Conservation (phyloP, 2,329 filamentous ascomycete species). For the Davidsoniella virescens region DNA sequence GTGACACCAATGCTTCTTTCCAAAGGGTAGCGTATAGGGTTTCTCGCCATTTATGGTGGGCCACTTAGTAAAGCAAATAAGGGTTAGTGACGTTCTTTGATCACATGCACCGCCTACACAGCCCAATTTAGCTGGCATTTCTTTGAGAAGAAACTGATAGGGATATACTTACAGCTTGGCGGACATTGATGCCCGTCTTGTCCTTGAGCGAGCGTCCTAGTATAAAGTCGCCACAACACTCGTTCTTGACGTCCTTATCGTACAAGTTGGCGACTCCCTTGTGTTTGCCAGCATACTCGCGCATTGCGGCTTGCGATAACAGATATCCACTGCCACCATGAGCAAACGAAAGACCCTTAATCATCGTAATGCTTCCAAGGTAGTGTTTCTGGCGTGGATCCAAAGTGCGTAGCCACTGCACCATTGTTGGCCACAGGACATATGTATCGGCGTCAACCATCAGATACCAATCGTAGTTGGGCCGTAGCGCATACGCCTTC, state of each 20-base stretch:
- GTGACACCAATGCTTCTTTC: conserved; percentile 35
- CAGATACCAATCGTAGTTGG: conserved; percentile 40
- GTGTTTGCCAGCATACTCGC: conserved; percentile 26
- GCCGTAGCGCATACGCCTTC: conserved; percentile 33
- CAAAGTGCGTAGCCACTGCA: conserved; percentile 30
- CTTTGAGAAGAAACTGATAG: not conserved
- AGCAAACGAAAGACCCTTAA: conserved; percentile 29
- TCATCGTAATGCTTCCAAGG: conserved; percentile 31
- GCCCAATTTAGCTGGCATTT: no score
- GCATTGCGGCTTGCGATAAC: conserved; percentile 35
- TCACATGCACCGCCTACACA: not conserved
- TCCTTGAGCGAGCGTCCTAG: conserved; percentile 30
- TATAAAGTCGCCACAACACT: conserved; percentile 37
- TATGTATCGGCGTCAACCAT: conserved; percentile 45
- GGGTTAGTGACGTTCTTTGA: not conserved
- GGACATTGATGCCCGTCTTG: conserved; percentile 25
- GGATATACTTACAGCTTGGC: conserved; percentile 24
- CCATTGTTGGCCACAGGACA: conserved; percentile 35
- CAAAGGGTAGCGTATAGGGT: conserved; percentile 32
- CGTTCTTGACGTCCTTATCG: conserved; percentile 24
- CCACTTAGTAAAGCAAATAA: conserved; percentile 23
- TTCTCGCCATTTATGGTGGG: conserved; percentile 41
- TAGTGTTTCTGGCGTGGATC: conserved; percentile 29
- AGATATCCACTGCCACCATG: conserved; percentile 42
- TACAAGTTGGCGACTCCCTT: conserved; percentile 29